Evolutionary conservation across 495 filamentous ascomycete genomes (phyloP).

Genomic region (Lasiosphaeria miniovina): DNA sequence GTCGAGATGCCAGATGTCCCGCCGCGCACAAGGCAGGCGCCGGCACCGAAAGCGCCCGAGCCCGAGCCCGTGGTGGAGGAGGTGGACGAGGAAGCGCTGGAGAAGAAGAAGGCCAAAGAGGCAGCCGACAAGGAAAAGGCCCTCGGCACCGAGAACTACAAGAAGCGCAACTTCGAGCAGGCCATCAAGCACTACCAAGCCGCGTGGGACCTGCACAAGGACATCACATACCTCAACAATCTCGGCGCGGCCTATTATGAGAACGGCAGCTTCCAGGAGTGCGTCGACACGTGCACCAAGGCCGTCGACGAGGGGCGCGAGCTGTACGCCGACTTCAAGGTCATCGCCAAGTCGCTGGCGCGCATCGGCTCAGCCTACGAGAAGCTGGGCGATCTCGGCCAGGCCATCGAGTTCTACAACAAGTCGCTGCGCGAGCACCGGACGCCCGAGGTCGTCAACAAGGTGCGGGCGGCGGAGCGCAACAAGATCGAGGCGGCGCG

Average conservation of each 20-base stretch:
- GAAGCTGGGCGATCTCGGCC: slow-evolving; percentile 74
- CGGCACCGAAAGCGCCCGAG: slow-evolving; percentile 49
- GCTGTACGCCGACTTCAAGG: slow-evolving; percentile 90
- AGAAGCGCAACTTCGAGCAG: slow-evolving; percentile 92
- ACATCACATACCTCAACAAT: slow-evolving; percentile 97
- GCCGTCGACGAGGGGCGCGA: slow-evolving; percentile 86
- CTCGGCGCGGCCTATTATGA: slow-evolving; percentile 91
- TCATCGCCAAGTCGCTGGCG: slow-evolving; percentile 93
- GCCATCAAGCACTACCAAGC: slow-evolving; percentile 94
- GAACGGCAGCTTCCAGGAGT: slow-evolving; percentile 85
- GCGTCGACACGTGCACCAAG: slow-evolving; percentile 80
- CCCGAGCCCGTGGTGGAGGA: slow-evolving; percentile 60
- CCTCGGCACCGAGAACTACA: slow-evolving; percentile 91
- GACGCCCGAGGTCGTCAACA: slow-evolving; percentile 87
- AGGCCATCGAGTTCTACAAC: slow-evolving; percentile 88
- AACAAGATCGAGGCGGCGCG: slow-evolving; percentile 73
- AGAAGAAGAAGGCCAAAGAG: slow-evolving; percentile 85
- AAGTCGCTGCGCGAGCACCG: slow-evolving; percentile 94
- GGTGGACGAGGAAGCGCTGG: slow-evolving; percentile 75
- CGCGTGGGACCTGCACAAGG: slow-evolving; percentile 92
- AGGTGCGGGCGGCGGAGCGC: slow-evolving; percentile 92
- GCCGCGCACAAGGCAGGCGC: slow-evolving; percentile 25
- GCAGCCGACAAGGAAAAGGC: slow-evolving; percentile 94
- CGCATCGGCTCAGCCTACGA: slow-evolving; percentile 89
- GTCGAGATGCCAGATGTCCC: slow-evolving; percentile 73